phyloP scores from a whole-genome alignment of 23 red algal genomes.

The Agarophyton chilense region DNA sequence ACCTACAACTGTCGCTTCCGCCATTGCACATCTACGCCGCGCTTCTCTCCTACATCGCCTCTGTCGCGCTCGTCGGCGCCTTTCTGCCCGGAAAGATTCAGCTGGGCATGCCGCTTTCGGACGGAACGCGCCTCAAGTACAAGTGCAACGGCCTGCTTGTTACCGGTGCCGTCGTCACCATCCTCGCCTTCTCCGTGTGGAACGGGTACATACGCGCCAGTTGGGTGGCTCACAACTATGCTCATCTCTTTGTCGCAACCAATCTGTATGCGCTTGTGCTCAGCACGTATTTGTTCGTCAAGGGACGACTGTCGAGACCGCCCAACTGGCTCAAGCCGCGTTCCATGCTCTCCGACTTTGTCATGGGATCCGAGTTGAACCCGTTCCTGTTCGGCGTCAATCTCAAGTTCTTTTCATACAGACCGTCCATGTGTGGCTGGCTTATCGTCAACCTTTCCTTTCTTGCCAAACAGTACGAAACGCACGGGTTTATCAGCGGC shows the following conservation, averaged over 20 bases:
- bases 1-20: constrained; percentile 3
- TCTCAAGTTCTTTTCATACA: constrained; percentile 97
- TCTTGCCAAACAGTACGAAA: constrained; percentile 65
- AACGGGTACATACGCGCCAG: constrained; percentile 26
- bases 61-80: constrained; percentile 63
- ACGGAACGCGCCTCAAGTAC: constrained; percentile 84
- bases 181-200: not conserved
- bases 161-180: constrained; percentile 41
- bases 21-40: constrained; percentile 19
- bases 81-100: constrained; percentile 79
- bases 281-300: constrained; percentile 78
- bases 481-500: constrained; percentile 47
- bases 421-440: constrained; percentile 96
- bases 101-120: constrained; percentile 62
- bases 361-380: constrained; percentile 95
- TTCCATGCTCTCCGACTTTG: constrained; percentile 74
- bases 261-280: constrained; percentile 70
- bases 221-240: constrained; percentile 72
- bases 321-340: constrained; percentile 59
- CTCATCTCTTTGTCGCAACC: constrained; percentile 53
- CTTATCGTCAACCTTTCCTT: constrained; percentile 91
- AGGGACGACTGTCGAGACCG: constrained; percentile 38
- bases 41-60: constrained; percentile 59
- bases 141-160: constrained; percentile 93
- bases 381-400: constrained; percentile 83